Percentiles rank a stretch among this genome's conserved stretches.
phyloP scores from a whole-genome alignment of 495 filamentous ascomycete genomes.

The Barbatosphaeria neglecta region DNA sequence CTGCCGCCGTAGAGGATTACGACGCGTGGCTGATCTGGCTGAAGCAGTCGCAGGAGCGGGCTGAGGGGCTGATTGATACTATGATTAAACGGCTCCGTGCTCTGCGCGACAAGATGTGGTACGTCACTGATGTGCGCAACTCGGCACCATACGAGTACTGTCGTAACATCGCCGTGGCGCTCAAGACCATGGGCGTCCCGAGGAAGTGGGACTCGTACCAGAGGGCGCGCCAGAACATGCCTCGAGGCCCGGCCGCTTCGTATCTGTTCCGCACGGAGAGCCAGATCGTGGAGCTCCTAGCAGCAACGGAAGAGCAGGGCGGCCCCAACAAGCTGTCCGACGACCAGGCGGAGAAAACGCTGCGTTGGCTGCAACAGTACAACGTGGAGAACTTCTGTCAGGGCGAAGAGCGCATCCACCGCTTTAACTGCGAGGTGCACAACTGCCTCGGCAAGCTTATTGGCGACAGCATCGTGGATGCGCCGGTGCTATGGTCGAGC shows the following conservation, averaged over 20 bases:
- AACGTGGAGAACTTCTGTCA: conserved; percentile 89
- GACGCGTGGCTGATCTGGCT: conserved; percentile 69
- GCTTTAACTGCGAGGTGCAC: conserved; percentile 85
- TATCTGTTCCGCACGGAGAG: conserved; percentile 75
- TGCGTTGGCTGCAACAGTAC: conserved; percentile 70
- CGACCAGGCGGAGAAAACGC: conserved; percentile 80
- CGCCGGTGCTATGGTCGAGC: conserved; percentile 86
- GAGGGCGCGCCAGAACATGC: conserved; percentile 41
- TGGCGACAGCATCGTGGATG: conserved; percentile 74
- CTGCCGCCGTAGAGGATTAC: conserved; percentile 57
- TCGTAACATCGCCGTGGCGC: conserved; percentile 69
- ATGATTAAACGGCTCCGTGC: conserved; percentile 58
- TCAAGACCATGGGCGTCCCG: conserved; percentile 81
- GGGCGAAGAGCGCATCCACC: conserved; percentile 90
- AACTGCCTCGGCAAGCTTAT: conserved; percentile 78
- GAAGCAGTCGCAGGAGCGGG: conserved; percentile 59
- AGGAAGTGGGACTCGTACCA: conserved; percentile 39
- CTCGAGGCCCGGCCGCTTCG: conserved; percentile 48
- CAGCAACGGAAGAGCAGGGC: conserved; percentile 70
- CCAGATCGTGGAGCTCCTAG: conserved; percentile 79
- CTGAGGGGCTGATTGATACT: conserved; percentile 50
- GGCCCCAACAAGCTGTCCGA: conserved; percentile 93
- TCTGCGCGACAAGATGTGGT: conserved; percentile 95
- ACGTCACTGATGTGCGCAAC: conserved; percentile 89
- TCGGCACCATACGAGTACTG: conserved; percentile 85